Base-by-base conservation (phyloP, 108 stramenopile genomes). In the Discostella stelligeroides region DNA sequence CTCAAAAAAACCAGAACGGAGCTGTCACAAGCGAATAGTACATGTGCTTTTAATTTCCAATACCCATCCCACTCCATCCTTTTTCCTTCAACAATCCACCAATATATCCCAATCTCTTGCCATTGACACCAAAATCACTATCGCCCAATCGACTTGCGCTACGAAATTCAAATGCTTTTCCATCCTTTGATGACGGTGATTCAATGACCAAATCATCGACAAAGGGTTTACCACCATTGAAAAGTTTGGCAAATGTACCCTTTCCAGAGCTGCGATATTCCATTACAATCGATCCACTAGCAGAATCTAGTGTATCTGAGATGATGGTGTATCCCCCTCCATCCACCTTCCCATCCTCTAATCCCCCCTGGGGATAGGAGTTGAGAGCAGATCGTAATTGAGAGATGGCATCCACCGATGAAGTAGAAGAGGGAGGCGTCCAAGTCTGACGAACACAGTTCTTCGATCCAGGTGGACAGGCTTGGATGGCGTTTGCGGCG, bases 171-270 rank as follows among this genome's bases (percentile, higher is more conserved):
- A 91, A 90, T 13, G 12, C 57, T 1, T 56, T 62, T 12, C 82
- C 87, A 43, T 68, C 80, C 43, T 75, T 79, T n/a, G n/a, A n/a
- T n/a, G n/a, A n/a, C n/a, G n/a, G n/a, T n/a, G n/a, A 67, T 47
- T 85, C 82, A 34, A 95, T 60, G 21, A 80, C 75, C 56, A 95
- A 69, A 75, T 95, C 94, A 68, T 95, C 94, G 0, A 89, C 74
- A 64, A 92, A 95, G 15, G 94, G 91, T 48, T 88, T 92, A n/a
- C 91, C 91, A 27, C 76, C 91, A 57, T 95, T 95, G 75, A 95
- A 87, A 21, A 82, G 74, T 67, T 88, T 95, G 23, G 94, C 94
- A 57, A 90, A 92, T 63, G 81, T 81, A 4, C 89, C 90, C 61
- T 87, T 87, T 0, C 90, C 90, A 30, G 76, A 72, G 17, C 82